phyloP scores from a whole-genome alignment of 208 protist species.

The Trypanosoma lewisi region DNA sequence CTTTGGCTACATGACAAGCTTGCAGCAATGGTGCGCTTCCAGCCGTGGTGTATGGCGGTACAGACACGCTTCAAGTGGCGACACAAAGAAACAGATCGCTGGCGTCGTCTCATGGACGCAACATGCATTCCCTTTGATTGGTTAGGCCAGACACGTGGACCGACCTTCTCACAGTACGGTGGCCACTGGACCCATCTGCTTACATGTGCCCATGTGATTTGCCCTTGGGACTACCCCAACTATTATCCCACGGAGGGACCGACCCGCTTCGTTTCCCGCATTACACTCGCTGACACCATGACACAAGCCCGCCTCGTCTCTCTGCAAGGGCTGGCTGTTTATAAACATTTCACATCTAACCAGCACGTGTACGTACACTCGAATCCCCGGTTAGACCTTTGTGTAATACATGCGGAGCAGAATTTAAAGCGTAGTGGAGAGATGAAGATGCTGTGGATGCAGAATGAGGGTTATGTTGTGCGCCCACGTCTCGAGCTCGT shows the following conservation, averaged over 20 bases:
- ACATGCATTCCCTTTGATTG: slow-evolving; percentile 87
- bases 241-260: slow-evolving; percentile 82
- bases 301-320: slow-evolving; percentile 80
- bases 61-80: slow-evolving; percentile 90
- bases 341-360: slow-evolving; percentile 89
- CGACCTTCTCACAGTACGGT: slow-evolving; percentile 78
- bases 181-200: slow-evolving; percentile 89
- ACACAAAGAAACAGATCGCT: slow-evolving; percentile 90
- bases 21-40: slow-evolving; percentile 56
- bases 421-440: slow-evolving; percentile 85
- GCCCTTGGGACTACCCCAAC: slow-evolving; percentile 91
- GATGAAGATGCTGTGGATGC: slow-evolving; percentile 93
- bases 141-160: slow-evolving; percentile 75
- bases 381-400: slow-evolving; percentile 86
- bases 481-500: slow-evolving; percentile 79
- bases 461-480: slow-evolving; percentile 86
- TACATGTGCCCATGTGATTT: slow-evolving; percentile 89
- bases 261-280: slow-evolving; percentile 85
- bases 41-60: slow-evolving; percentile 86
- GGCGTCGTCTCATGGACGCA: slow-evolving; percentile 89
- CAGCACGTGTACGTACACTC: slow-evolving; percentile 88
- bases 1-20: neutral
- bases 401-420: slow-evolving; percentile 84
- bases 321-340: slow-evolving; percentile 76
- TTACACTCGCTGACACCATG: slow-evolving; percentile 86